Conservation (phyloP, 305 asterid species). For the Fraxinus angustifolia region DNA sequence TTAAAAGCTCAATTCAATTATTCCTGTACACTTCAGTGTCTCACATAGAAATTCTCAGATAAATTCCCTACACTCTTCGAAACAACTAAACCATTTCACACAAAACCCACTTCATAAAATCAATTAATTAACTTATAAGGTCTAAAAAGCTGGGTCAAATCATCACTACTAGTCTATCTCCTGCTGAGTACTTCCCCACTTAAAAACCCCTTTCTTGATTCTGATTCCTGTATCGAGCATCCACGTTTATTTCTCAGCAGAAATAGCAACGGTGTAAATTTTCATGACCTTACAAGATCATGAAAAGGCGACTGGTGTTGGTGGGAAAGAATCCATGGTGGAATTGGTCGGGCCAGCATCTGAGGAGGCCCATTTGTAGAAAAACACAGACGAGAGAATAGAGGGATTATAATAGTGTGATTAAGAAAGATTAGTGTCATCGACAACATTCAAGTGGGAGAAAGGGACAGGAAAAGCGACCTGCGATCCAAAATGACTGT, state of each 20-base stretch:
- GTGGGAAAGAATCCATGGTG: constrained; percentile 38
- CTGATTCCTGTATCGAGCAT: background rate
- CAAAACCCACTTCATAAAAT: constrained; percentile 6
- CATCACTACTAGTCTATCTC: constrained; percentile 13
- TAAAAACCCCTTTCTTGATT: background rate
- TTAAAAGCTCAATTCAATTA: constrained; percentile 13
- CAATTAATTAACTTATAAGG: constrained; percentile 4
- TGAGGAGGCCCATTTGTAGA: constrained; percentile 19
- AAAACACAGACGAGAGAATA: constrained; percentile 13
- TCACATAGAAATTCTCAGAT: constrained; percentile 27
- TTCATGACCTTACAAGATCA: constrained; percentile 8
- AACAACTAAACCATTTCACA: constrained; percentile 26
- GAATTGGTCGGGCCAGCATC: constrained; percentile 26
- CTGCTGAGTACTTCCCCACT: background rate
- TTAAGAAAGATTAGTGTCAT: background rate
- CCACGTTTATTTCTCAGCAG: background rate
- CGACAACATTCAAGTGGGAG: background rate
- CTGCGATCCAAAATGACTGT: constrained; percentile 10
- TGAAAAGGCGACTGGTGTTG: constrained; percentile 19
- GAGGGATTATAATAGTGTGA: background rate
- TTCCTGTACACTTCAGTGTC: constrained; percentile 20
- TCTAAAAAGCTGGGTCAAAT: constrained; percentile 12
- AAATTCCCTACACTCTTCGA: constrained; percentile 29
- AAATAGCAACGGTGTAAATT: background rate
- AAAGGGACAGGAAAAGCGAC: background rate